A percentile compares a stretch with the other conserved stretches of the same genome.
These are phyloP conservation scores for Celoporthe dispersa DNA, from an alignment of 2,329 filamentous ascomycete genomes.

Conservation along the genomic window DNA sequence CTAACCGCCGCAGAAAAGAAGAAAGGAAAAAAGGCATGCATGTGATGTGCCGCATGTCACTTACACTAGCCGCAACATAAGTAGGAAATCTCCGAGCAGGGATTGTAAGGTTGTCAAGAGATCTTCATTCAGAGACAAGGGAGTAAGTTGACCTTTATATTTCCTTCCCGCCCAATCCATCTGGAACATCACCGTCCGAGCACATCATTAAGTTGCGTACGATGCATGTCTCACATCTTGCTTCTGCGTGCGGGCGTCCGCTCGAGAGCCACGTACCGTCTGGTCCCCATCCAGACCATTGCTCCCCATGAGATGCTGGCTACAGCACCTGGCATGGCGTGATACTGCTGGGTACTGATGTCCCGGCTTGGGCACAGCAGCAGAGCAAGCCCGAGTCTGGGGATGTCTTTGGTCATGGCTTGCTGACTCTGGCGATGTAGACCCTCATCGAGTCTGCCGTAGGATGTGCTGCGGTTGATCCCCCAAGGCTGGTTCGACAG, in stretches of 20 bases:
- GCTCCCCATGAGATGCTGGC: background rate
- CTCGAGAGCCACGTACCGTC: background rate
- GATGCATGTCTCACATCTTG: conserved; percentile 5
- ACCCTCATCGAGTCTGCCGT: background rate
- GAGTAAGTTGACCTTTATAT: background rate
- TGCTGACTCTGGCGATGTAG: background rate
- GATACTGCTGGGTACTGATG: background rate
- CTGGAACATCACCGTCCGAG: conserved; percentile 2
- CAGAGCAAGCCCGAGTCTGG: background rate
- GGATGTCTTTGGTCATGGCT: background rate
- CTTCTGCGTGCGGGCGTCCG: background rate
- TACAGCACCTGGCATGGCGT: background rate
- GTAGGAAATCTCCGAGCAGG: background rate
- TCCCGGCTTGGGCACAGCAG: background rate
- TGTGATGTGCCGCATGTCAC: background rate
- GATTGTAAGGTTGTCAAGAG: background rate
- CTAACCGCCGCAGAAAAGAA: background rate
- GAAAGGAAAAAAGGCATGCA: background rate
- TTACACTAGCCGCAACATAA: background rate
- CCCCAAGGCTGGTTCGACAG: background rate
- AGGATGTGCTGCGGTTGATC: background rate
- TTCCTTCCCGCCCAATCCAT: background rate
- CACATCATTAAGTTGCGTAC: background rate
- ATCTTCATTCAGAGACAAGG: background rate
- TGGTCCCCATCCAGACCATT: background rate